These are phyloP conservation scores for Epichloe sp. DNA, from an alignment of 2,329 filamentous ascomycete species.

Conservation along the genomic window DNA sequence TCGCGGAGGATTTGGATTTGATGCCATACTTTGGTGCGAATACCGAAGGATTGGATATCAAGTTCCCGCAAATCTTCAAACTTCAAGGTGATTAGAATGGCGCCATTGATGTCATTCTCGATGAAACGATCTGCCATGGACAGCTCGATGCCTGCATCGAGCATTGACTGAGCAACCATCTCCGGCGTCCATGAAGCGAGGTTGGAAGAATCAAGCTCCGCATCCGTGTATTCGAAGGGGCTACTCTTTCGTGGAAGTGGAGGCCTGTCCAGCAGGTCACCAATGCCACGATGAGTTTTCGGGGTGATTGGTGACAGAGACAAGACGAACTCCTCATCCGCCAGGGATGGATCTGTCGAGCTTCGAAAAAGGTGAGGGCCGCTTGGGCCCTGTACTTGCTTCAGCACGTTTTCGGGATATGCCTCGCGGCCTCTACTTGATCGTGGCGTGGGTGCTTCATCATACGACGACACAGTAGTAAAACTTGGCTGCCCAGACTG, in stretches of 20 bases:
- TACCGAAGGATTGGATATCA: slow-evolving; percentile 68
- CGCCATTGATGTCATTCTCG: slow-evolving; percentile 82
- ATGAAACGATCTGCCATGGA: slow-evolving; percentile 72
- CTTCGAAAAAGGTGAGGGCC: slow-evolving; percentile 85
- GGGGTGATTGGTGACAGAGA: slow-evolving; percentile 64
- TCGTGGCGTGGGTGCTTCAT: slow-evolving; percentile 68
- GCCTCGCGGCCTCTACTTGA: slow-evolving; percentile 47
- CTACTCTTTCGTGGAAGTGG: slow-evolving; percentile 26
- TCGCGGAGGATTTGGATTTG: slow-evolving; percentile 60
- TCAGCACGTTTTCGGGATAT: slow-evolving; percentile 47
- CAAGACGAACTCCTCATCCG: slow-evolving; percentile 39
- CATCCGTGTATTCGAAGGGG: slow-evolving; percentile 42
- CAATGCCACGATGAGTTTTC: slow-evolving; percentile 34
- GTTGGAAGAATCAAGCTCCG: slow-evolving; percentile 43
- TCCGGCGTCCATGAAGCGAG: slow-evolving; percentile 58
- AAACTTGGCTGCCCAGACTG: slow-evolving; percentile 62
- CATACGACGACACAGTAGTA: slow-evolving; percentile 76
- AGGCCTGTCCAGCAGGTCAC: slow-evolving; percentile 14
- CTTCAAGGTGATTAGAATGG: slow-evolving; percentile 78
- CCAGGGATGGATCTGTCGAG: slow-evolving; percentile 36
- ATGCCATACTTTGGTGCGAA: slow-evolving; percentile 67
- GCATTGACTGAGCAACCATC: slow-evolving; percentile 79
- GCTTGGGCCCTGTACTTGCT: slow-evolving; percentile 63
- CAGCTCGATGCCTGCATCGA: slow-evolving; percentile 65
- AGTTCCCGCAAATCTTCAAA: slow-evolving; percentile 79